Evolutionary conservation across 352 stramenopile genomes (phyloP), one percentile per base, ranked within the genome.

Genomic region (Phytophthora cryptogea): DNA sequence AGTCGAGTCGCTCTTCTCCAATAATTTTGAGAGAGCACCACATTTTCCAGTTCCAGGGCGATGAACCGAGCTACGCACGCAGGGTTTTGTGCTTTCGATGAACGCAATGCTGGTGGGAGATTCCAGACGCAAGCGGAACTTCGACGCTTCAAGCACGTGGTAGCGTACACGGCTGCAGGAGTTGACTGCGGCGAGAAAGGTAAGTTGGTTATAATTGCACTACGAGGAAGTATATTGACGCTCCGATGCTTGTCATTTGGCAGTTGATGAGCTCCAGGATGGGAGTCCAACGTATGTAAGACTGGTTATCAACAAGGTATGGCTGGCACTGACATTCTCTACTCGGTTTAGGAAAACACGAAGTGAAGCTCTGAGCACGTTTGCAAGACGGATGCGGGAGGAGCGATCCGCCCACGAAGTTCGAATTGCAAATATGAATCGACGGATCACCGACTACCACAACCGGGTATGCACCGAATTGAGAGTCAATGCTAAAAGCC

Each of bases 361-460:
- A 1, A 86, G 73, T 42, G 78, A 90, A 17, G 54, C 54, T 35
- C 50, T 88, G 26, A 89, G 77, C 26, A 89, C 71, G 14, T 77
- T 89, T 35, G 59, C 74, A 2, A 76, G 79, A 16, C 77, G 79
- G 31, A 87, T 81, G 73, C 77, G 83, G 10, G 62, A 66, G 35
- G 78, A 91, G 45, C 74, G 80, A 41, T 61, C 73, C 2, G 70
- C 75, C 10, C 84, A 93, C 45, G 79, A 82, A 42, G 54, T 71
- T 1, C 80, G 82, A 35, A 84, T 93, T 28, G 70, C 82, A n/a
- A 70, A 93, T 50, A 90, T 93, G 80, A 92, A 91, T 50, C 80
- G 82, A 9, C 80, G 83, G n/a, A 92, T 93, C 62, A 77, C 69
- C 11, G 80, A 93, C 13, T 90, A 92, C 58, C 80, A 91, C 65